Evolutionary conservation across 164 flowering plant genomes (phyloP), one percentile per base, ranked within the genome.

Genomic region (Piper betle): DNA sequence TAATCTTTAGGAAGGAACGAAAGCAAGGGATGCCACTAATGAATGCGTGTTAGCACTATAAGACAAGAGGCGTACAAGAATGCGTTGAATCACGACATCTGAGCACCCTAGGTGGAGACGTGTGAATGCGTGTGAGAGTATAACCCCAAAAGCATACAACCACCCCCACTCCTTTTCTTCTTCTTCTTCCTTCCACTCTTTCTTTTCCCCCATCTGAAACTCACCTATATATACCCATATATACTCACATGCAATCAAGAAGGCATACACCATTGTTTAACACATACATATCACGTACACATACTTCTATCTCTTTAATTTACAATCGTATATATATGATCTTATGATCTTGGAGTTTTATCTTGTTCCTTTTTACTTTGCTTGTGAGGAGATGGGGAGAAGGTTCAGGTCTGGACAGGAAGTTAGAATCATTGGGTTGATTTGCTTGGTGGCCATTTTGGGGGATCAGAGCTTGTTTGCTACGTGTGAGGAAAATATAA

Each of bases 401-500:
- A 46, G 10, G 50, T 46, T 12, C 15, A 6, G 50, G 50, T 13
- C 59, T 54, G 64, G 71, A 57, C 62, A 41, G 63, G 69, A 57
- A 58, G 55, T 67, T 56, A 11, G 61, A 58, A 52, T 67, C 58
- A 11, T 76, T 61, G 74, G 39, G 8, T 3, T 72, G 11, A 4
- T 75, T 64, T 25, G 33, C 33, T 19, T 80, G 57, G 16, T 80
- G 57, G n/a, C 37, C 48, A 19, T 59, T 20, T 64, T 74, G 37
- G 74, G 55, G 57, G 57, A 71, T 58, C 74, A 72, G 25, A 68
- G 65, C 53, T 60, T 79, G 65, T 57, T 37, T 37, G 59, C 65
- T 4, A 63, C 58, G 37, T 59, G 10, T 39, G 57, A 60, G 38
- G 57, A 62, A 20, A 25, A 25, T 25, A 71, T 75, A 12, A 73